Evolutionary conservation across 768 basidiomycete species (phyloP), one percentile per base, ranked within the genome.

Genomic region (Solioccasus polychromus): DNA sequence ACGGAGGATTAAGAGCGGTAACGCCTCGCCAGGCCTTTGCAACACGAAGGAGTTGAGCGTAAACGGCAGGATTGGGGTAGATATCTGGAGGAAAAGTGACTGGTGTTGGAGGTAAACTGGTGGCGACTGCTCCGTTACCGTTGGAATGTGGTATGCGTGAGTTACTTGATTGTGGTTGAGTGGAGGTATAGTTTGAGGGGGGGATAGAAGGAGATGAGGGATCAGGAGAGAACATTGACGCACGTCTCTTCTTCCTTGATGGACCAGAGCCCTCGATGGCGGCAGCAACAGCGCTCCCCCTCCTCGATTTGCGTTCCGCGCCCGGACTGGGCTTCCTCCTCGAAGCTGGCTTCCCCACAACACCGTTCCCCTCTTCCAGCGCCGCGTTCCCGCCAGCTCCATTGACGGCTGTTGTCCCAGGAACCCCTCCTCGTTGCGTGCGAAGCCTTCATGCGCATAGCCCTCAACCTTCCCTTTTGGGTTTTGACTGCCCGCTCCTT

Each of bases 21-120:
- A 87, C 67, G 2, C 86, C 85, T 8, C 85, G 69, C 85, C 84
- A 88, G 15, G 73, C 66, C 18, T 76, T 71, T 10, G 85, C 83
- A 15, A 79, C 76, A n/a, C 69, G 67, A n/a, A 74, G 71, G 2
- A 87, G 72, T 30, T 69, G 75, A 28, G 71, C 68, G 9, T 79
- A 71, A 3, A 75, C 72, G 34, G 73, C 49, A 34, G 62, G 62
- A 14, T 63, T 57, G 5, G 62, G 53, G 23, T 64, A 64, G 8
- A 51, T 42, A 28, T 63, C 63, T 15, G 60, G 51, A 25, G 62
- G 62, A 19, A 63, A 62, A 37, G 76, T 71, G 45, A 83, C 73
- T 42, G 61, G 52, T 29, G 50, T 45, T 50, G 59, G 58, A 5
- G 51, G 51, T 18, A 60, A 50, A 49, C 5, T 25, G 1, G 49